Conservation (phyloP, 768 basidiomycete genomes). For the Rhizopogon roseolus region DNA sequence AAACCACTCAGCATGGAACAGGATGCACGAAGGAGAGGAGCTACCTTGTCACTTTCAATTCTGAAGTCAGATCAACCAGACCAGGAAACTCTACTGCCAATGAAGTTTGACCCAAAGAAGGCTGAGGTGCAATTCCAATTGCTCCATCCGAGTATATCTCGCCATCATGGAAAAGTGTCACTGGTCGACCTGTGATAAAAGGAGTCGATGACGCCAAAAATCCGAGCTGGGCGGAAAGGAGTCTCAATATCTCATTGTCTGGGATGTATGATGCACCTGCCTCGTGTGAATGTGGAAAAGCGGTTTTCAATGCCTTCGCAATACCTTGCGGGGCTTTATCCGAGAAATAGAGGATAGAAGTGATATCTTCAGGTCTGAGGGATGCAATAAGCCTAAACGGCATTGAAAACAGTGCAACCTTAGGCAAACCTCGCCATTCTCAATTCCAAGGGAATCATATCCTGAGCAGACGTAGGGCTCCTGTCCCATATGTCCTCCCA, state of each 20-base stretch:
- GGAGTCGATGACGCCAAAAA: constrained; percentile 72
- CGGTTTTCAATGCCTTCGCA: constrained; percentile 31
- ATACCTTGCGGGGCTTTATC: constrained; percentile 58
- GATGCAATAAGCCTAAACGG: neutral
- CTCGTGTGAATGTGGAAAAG: constrained; percentile 44
- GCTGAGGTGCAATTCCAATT: constrained; percentile 54
- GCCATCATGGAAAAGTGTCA: constrained; percentile 61
- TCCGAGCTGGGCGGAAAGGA: constrained; percentile 42
- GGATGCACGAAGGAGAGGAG: constrained; percentile 2
- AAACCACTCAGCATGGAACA: neutral
- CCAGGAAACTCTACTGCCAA: constrained; percentile 29
- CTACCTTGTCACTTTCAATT: constrained; percentile 53
- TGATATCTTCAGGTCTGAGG: constrained; percentile 17
- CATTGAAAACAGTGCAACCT: neutral
- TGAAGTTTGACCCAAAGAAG: constrained; percentile 7
- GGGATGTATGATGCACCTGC: constrained; percentile 27
- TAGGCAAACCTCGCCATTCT: constrained; percentile 28
- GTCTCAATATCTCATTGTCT: neutral
- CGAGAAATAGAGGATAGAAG: constrained; percentile 46
- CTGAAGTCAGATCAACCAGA: constrained; percentile 36
- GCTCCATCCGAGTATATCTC: constrained; percentile 59
- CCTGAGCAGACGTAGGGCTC: constrained; percentile 7
- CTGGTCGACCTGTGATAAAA: constrained; percentile 70
- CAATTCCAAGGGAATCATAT: constrained; percentile 35
- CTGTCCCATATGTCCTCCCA: constrained; percentile 54